Percentiles rank a stretch among this genome's conserved stretches.
These are phyloP conservation scores for Aspergillus sojae DNA, from an alignment of 2,329 filamentous ascomycete species.

Conservation along the genomic window DNA sequence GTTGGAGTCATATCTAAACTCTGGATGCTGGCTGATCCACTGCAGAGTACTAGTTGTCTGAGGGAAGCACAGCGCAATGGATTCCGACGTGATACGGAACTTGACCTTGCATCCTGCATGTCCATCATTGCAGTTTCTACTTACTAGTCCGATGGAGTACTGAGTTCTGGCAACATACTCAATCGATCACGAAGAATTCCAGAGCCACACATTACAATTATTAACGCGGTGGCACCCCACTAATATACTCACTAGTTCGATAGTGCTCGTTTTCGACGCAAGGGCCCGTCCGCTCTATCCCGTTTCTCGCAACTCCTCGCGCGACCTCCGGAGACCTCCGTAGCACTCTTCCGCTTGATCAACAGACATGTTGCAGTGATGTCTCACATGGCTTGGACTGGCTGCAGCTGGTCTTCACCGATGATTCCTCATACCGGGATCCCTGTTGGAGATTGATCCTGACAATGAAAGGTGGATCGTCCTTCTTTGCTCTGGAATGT, in stretches of 20 bases:
- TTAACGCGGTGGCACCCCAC: background rate
- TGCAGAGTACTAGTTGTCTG: no score
- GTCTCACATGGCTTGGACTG: background rate
- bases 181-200: background rate
- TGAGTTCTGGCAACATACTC: no score
- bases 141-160: background rate
- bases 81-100: background rate
- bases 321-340: background rate
- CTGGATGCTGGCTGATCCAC: background rate
- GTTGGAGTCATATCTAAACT: background rate
- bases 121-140: background rate
- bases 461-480: background rate
- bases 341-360: background rate
- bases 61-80: no score
- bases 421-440: background rate
- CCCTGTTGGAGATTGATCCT: background rate
- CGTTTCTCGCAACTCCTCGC: background rate
- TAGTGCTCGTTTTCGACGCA: background rate
- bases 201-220: background rate
- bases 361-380: background rate
- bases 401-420: background rate
- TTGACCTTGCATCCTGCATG: background rate
- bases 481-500: constrained; percentile 4
- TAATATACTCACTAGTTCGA: background rate
- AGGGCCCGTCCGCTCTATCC: background rate